Evolutionary conservation across 805 yeast genomes (phyloP).

Genomic region (Ogataea ramenticola): DNA sequence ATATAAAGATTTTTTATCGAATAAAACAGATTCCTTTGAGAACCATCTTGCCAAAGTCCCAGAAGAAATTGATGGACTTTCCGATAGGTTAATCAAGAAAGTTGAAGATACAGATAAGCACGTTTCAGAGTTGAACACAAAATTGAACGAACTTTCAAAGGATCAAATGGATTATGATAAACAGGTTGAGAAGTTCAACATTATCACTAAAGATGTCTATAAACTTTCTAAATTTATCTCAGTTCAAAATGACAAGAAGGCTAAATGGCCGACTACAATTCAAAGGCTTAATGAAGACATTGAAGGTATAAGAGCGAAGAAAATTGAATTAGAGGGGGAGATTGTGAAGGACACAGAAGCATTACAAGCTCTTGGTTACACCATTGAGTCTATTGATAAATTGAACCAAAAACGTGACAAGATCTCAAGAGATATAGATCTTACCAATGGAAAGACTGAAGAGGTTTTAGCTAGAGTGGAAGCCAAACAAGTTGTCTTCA

Average conservation of each 20-base stretch:
- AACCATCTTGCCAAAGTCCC: too few relatives aligned
- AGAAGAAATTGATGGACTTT: background rate
- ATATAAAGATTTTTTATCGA: background rate
- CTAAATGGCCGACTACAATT: slow-evolving; percentile 55
- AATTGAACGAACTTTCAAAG: slow-evolving; percentile 24
- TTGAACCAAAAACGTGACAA: slow-evolving; percentile 57
- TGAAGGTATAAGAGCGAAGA: slow-evolving; percentile 32
- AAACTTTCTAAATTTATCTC: slow-evolving; percentile 70
- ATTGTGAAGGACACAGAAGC: slow-evolving; percentile 34
- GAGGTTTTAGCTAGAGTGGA: slow-evolving; percentile 40
- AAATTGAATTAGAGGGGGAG: slow-evolving; percentile 30
- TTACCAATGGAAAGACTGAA: slow-evolving; percentile 27
- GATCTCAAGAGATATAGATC: slow-evolving; percentile 46
- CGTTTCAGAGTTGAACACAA: background rate
- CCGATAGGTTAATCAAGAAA: background rate
- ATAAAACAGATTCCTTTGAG: background rate
- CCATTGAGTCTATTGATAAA: slow-evolving; percentile 55
- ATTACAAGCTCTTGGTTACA: slow-evolving; percentile 48
- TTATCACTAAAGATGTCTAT: slow-evolving; percentile 61
- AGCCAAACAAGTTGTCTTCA: slow-evolving; percentile 43
- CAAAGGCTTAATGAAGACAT: slow-evolving; percentile 53
- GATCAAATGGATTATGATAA: slow-evolving; percentile 41
- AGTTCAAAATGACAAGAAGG: slow-evolving; percentile 55
- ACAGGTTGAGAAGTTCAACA: slow-evolving; percentile 50
- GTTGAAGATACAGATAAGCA: background rate